phyloP scores from a whole-genome alignment of 148 eudicot genomes.

The Dianthus caryophyllus region DNA sequence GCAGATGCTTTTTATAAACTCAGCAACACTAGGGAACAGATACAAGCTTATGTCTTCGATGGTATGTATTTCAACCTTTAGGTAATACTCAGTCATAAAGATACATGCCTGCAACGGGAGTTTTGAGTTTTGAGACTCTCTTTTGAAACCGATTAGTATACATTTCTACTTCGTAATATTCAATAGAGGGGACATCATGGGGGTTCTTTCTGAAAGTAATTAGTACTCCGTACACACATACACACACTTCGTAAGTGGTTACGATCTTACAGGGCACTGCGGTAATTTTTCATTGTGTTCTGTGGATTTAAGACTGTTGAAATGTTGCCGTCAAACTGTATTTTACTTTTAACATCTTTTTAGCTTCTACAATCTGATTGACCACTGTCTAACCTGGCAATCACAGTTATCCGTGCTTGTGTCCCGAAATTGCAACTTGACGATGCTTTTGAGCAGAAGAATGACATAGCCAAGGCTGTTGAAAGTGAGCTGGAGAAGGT shows the following conservation, averaged over 20 bases:
- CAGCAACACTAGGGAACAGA: slow-evolving; percentile 57
- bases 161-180: background rate
- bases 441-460: slow-evolving; percentile 66
- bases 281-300: too few species aligned
- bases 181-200: background rate
- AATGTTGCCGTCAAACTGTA: too few species aligned
- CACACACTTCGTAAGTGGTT: too few species aligned
- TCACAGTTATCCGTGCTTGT: slow-evolving; percentile 57
- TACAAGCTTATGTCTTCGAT: slow-evolving; percentile 71
- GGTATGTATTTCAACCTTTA: slow-evolving; percentile 30
- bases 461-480: slow-evolving; percentile 74
- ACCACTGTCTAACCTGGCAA: background rate
- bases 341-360: background rate
- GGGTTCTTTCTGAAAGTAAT: background rate
- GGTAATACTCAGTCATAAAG: background rate
- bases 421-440: slow-evolving; percentile 61
- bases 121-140: background rate
- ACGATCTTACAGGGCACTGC: too few species aligned
- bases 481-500: slow-evolving; percentile 74
- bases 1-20: slow-evolving; percentile 63
- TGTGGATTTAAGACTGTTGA: background rate
- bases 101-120: background rate
- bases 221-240: background rate
- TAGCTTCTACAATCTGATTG: background rate
- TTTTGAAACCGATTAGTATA: background rate